Evolutionary conservation across 129 eudicot genomes (phyloP).

Genomic region (Chrysanthemum lavandulifolium): DNA sequence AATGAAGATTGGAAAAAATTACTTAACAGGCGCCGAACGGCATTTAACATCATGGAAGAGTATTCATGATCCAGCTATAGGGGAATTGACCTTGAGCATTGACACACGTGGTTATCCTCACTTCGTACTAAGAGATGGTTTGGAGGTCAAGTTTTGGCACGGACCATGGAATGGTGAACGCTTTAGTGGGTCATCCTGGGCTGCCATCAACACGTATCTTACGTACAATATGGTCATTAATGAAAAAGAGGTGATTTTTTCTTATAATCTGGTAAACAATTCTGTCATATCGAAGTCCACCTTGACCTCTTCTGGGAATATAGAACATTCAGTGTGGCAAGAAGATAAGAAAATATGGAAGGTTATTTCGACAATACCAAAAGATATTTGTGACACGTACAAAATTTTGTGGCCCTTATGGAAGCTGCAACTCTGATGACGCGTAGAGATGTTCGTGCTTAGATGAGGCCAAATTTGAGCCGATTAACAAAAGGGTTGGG

Average conservation of each 20-base stretch:
- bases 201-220: neutral
- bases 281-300: conserved; percentile 4
- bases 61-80: no score
- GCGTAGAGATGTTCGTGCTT: conserved; percentile 43
- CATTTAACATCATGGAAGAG: no score
- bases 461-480: conserved; percentile 28
- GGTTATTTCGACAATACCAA: neutral
- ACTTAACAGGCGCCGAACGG: no score
- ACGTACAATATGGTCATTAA: neutral
- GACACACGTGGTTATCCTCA: no score
- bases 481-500: conserved; percentile 41
- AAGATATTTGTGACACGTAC: conserved; percentile 36
- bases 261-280: neutral
- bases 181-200: neutral
- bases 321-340: conserved; percentile 22
- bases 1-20: no score
- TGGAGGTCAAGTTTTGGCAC: neutral
- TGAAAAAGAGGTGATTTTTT: neutral
- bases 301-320: conserved; percentile 17
- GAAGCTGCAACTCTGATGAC: conserved; percentile 28
- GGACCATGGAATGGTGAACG: conserved; percentile 11
- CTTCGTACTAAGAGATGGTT: neutral
- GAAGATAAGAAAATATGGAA: conserved; percentile 19
- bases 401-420: conserved; percentile 38
- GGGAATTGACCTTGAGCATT: no score